Conservation (phyloP, 352 stramenopile genomes). For the Globisporangium spinosum region DNA sequence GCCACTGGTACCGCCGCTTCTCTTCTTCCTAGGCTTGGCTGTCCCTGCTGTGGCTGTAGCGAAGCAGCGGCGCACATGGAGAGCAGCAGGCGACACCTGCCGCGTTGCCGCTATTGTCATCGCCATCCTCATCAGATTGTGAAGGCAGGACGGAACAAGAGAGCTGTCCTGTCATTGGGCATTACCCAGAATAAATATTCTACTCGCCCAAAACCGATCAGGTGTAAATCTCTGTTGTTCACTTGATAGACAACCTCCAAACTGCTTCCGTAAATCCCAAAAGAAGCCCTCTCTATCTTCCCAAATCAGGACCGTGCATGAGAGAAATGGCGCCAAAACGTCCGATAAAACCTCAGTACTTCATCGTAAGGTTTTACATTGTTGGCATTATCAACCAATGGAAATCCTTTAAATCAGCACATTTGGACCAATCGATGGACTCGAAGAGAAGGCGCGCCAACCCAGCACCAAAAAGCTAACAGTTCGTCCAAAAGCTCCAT, state of each 20-base stretch:
- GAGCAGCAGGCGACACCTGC: neutral
- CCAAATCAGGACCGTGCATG: neutral
- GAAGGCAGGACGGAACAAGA: neutral
- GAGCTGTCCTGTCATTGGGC: neutral
- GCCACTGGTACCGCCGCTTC: neutral
- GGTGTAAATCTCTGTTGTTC: neutral
- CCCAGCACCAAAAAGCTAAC: neutral
- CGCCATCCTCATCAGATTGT: neutral
- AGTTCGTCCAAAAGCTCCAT: neutral
- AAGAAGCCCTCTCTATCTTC: neutral
- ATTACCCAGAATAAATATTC: neutral
- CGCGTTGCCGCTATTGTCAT: neutral
- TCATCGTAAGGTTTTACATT: neutral
- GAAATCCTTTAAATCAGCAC: neutral
- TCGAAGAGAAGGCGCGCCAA: neutral
- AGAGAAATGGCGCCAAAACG: neutral
- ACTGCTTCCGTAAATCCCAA: neutral
- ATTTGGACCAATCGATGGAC: neutral
- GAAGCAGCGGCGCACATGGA: conserved; percentile 4
- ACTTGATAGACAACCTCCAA: neutral
- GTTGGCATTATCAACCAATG: neutral
- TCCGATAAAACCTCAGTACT: neutral
- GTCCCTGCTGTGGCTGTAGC: conserved; percentile 6
- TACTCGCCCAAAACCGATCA: neutral
- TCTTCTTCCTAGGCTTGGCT: conserved; percentile 9